Evolutionary conservation across 73 alveolate genomes (phyloP), one percentile per base, ranked within the genome.

Genomic region (Urostyla sp.): DNA sequence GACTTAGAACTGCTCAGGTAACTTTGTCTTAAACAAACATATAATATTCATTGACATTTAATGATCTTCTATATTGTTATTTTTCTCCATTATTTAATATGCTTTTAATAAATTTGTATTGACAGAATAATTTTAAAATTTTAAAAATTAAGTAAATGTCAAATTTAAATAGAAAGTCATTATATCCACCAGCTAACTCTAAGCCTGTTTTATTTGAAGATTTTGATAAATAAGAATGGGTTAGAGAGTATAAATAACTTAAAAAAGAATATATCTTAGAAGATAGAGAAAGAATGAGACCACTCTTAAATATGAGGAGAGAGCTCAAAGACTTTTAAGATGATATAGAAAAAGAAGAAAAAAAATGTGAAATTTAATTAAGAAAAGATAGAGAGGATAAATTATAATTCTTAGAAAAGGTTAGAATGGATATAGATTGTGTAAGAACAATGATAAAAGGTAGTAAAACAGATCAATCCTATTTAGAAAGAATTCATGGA

Each of bases 141-240:
- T 40, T 40, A 40, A 40, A 40, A 40, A 11, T 50, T 50, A 13
- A 20, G n/a, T n/a, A 50, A 50, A 50, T 13, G 18, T 13, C 16
- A 13, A 50, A 50, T 20, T 13, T 7, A 18, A 10, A 13, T 7
- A 13, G 31, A 50, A 50, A 50, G 63, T 50, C 28, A 20, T 7
- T 31, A 7, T 31, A 50, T 13, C 27, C 10, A 50, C 16, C 27
- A 50, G 18, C 18, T 11, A 13, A 7, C n/a, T 50, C 28, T 50
- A 50, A 10, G 63, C 10, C 7, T 10, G 28, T 18, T 11, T 13
- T 18, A 23, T 40, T 34, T 21, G 74, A 61, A 2, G 67, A 44
- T 27, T 78, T 78, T 45, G 59, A 60, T 34, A 78, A 78, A 40
- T 61, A 50, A 16, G 89, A 78, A 28, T 78, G 89, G 89, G 30